Evolutionary conservation across 2,329 filamentous ascomycete species (phyloP).

Genomic region (Xylaria sp.): DNA sequence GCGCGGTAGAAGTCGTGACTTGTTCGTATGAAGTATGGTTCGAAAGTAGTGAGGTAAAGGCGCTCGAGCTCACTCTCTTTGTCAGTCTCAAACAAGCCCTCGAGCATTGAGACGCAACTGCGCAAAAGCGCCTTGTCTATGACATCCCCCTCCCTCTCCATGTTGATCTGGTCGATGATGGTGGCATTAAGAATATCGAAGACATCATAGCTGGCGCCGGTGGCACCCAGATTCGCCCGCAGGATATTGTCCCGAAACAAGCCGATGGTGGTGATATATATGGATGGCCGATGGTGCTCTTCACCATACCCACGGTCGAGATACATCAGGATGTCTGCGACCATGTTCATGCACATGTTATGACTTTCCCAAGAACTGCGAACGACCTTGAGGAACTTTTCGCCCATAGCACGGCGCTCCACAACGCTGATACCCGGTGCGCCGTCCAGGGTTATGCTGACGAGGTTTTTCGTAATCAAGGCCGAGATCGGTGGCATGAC

Average conservation of each 20-base stretch:
- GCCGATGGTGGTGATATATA: constrained; percentile 85
- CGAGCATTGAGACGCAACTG: constrained; percentile 88
- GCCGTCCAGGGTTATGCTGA: constrained; percentile 67
- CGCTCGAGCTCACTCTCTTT: constrained; percentile 81
- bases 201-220: constrained; percentile 62
- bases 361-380: constrained; percentile 88
- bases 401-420: constrained; percentile 82
- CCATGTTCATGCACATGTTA: constrained; percentile 94
- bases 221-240: constrained; percentile 62
- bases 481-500: constrained; percentile 77
- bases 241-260: constrained; percentile 90
- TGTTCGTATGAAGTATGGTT: constrained; percentile 76
- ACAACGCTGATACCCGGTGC: constrained; percentile 71
- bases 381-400: constrained; percentile 81
- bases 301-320: constrained; percentile 87
- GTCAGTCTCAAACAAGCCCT: constrained; percentile 83
- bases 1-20: constrained; percentile 78
- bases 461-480: constrained; percentile 75
- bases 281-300: constrained; percentile 76
- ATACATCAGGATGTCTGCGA: constrained; percentile 96
- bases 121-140: constrained; percentile 86
- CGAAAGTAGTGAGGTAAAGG: constrained; percentile 85
- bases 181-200: constrained; percentile 82
- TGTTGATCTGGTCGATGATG: constrained; percentile 87
- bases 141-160: constrained; percentile 90